Evolutionary conservation across 2,329 filamentous ascomycete genomes (phyloP), one percentile per base, ranked within the genome.

Genomic region (Colletotrichum nymphaeae): DNA sequence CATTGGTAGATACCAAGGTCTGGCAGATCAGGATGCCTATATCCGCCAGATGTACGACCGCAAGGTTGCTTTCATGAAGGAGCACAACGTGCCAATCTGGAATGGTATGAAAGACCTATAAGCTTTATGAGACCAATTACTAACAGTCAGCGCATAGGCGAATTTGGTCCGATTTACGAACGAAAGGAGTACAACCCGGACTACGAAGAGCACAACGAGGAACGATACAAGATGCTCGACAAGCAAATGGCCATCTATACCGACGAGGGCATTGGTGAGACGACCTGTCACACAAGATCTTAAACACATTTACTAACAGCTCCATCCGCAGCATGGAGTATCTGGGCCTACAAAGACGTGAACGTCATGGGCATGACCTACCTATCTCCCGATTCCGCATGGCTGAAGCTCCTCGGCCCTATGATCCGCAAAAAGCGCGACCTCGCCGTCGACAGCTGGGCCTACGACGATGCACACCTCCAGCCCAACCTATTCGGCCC

Each of bases 321-420:
- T 69, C 2, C 1, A 16, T 2, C n/a, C 72, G 0, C 16, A 74
- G 72, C 72, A n/a, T 80, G 82, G 56, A 72, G 69, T 19, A 90
- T 90, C 74, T 88, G 86, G 86, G 78, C 86, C 1, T 88, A 87
- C 78, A 88, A 88, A 75, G 86, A 88, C 72, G 86, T 88, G 72
- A 86, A 87, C 1, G 81, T 86, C 22, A 87, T 88, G 78, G 87
- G 87, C 7, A 88, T 89, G 87, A 82, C 88, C 2, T 84, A 87
- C 69, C 83, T 84, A 1, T 79, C 79, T 16, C 83, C 84, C 0
- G 77, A 84, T 22, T 84, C 82, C 26, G 77, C 81, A 19, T 89
- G 87, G 80, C 88, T 88, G 75, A 82, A 81, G 49, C 84, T 85
- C 1, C 84, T 90, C 57, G 77, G 82, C 28, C 84, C 86, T 0